These are phyloP conservation scores for Agroathelia rolfsii DNA, from an alignment of 1,284 basidiomycete genomes.

Conservation along the genomic window DNA sequence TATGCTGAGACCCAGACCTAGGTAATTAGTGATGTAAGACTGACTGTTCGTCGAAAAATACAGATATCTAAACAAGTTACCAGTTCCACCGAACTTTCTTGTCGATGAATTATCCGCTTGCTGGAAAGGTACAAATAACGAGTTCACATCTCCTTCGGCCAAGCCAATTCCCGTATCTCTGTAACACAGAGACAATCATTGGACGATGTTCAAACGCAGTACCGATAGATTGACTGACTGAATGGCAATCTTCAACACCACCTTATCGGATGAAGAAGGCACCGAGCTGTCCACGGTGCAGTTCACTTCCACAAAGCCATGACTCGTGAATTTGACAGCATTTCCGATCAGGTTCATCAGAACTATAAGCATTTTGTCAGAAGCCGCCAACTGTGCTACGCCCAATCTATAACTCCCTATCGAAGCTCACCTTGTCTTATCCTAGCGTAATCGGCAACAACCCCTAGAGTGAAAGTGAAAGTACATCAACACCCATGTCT, in stretches of 20 bases:
- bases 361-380: conserved; percentile 27
- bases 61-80: too few species aligned
- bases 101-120: conserved; percentile 70
- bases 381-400: conserved; percentile 7
- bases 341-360: conserved; percentile 70
- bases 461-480: conserved; percentile 33
- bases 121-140: conserved; percentile 61
- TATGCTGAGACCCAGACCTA: conserved; percentile 61
- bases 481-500: too few species aligned
- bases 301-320: conserved; percentile 49
- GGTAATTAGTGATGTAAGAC: too few species aligned
- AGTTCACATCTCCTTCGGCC: conserved; percentile 50
- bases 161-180: conserved; percentile 65
- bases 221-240: conserved; percentile 31
- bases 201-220: background rate
- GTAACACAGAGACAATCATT: conserved; percentile 2
- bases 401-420: background rate
- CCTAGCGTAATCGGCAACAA: conserved; percentile 60
- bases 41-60: conserved; percentile 1
- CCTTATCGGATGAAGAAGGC: conserved; percentile 28
- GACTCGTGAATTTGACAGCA: conserved; percentile 61
- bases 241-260: conserved; percentile 52
- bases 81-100: conserved; percentile 60
- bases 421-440: conserved; percentile 49
- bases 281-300: conserved; percentile 40